Evolutionary conservation across 495 filamentous ascomycete genomes (phyloP), one percentile per base, ranked within the genome.

Genomic region (Penicillium manginii): DNA sequence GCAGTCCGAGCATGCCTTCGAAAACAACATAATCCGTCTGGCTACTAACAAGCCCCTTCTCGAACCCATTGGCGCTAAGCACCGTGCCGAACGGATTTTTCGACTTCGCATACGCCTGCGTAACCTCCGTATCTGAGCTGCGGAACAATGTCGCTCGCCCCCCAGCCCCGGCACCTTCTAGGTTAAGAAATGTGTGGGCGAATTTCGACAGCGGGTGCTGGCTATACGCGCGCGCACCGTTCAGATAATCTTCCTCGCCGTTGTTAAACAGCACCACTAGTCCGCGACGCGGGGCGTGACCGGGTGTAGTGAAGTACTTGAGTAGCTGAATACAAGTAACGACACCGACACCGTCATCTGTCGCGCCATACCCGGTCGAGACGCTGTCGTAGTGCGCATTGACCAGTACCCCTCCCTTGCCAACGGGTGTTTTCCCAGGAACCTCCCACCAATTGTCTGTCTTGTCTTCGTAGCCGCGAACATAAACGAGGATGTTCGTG

Each of bases 341-440:
- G 11, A 96, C 90, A 5, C 92, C 93, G 55, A 96, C 86, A 1
- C 94, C 94, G 70, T 96, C 91, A 73, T 98, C 94, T 8, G 94
- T 98, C 26, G 94, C 93, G 42, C 93, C 93, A 64, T 80, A 90
- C 11, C 93, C 94, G 1, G 92, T 93, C 7, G 91, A 91, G 2
- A 98, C 94, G 60, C 91, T 94, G 70, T 98, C 94, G 66, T 94
- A 98, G 65, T 98, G 94, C 5, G 93, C 91, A 67, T 96, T 98
- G 63, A 98, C 90, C 50, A 98, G 81, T 9, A 96, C 88, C 26
- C 91, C 89, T 8, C 90, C 89, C 61, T 84, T 86, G 18, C 84
- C 82, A 50, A 78, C 76, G 35, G 83, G 80, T 45, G 66, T 69
- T 54, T 76, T 71, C 7, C 72, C 72, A 7, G 72, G 67, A 18